Evolutionary conservation across 208 protist genomes (phyloP).

Genomic region (Herpetomonas samuelpessoai): DNA sequence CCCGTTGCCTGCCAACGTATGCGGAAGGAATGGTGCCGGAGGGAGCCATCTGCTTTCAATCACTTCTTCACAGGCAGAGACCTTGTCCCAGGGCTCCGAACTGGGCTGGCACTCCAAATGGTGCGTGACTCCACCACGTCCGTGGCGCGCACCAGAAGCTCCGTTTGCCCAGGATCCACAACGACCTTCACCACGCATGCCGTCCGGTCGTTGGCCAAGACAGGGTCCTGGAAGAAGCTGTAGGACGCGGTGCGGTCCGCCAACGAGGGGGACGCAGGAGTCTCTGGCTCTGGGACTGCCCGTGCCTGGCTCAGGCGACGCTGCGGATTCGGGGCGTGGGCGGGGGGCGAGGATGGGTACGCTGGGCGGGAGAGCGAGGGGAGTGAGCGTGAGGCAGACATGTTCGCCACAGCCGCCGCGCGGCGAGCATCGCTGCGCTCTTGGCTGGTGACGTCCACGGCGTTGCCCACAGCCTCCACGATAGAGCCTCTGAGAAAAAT

Average conservation of each 20-base stretch:
- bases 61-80: too few species aligned
- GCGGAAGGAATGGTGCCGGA: too few species aligned
- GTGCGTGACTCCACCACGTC: constrained; percentile 5
- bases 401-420: too few species aligned
- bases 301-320: constrained; percentile 5
- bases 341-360: background rate
- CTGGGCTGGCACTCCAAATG: background rate
- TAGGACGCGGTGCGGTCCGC: background rate
- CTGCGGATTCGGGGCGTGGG: background rate
- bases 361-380: too few species aligned
- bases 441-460: constrained; percentile 3
- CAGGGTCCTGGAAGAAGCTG: constrained; percentile 4
- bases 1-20: too few species aligned
- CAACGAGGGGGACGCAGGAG: background rate
- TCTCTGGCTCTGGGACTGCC: background rate
- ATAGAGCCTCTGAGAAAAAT: constrained; percentile 17
- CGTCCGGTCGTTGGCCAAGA: background rate
- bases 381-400: too few species aligned
- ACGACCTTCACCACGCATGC: constrained; percentile 19
- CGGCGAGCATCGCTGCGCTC: background rate
- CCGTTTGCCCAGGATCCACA: constrained; percentile 20
- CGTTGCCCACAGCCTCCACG: constrained; percentile 13
- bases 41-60: too few species aligned
- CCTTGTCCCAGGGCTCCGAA: too few species aligned
- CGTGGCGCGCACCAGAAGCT: constrained; percentile 18